These are phyloP conservation scores for Aspergillus coremiiformis DNA, from an alignment of 495 filamentous ascomycete genomes.

Conservation along the genomic window DNA sequence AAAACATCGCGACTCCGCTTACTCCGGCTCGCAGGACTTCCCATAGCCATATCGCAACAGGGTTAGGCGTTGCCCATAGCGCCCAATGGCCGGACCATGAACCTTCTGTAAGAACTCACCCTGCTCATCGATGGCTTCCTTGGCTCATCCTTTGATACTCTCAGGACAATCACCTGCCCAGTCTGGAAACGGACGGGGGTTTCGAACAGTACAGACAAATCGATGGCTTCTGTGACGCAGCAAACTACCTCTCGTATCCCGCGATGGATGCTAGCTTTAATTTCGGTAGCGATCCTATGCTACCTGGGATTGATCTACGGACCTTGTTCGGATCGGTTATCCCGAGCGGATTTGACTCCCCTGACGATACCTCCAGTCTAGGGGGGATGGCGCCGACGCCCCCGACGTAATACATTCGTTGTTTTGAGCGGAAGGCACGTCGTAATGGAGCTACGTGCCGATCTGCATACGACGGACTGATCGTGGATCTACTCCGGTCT, in stretches of 20 bases:
- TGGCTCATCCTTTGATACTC: background rate
- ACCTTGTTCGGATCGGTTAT: background rate
- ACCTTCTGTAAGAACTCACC: background rate
- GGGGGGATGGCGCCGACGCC: background rate
- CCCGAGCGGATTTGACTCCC: background rate
- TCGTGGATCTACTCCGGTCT: too few relatives aligned
- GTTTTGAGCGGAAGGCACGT: too few relatives aligned
- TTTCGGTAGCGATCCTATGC: background rate
- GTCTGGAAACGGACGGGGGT: background rate
- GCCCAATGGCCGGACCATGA: background rate
- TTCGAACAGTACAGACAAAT: background rate
- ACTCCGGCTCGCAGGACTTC: background rate
- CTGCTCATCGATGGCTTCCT: background rate
- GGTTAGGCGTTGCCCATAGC: background rate
- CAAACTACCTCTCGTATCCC: background rate
- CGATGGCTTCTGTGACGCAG: background rate
- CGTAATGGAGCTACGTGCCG: too few relatives aligned
- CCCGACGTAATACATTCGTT: background rate
- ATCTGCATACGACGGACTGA: too few relatives aligned
- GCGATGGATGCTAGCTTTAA: background rate
- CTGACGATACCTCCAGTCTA: background rate
- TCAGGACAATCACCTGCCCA: background rate
- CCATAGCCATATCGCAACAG: background rate
- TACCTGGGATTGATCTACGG: constrained; percentile 1
- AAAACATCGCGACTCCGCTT: background rate